Percentiles rank a stretch among this genome's conserved stretches.
Evolutionary conservation across 208 protist species (phyloP).

Genomic region (Leishmania braziliensis): DNA sequence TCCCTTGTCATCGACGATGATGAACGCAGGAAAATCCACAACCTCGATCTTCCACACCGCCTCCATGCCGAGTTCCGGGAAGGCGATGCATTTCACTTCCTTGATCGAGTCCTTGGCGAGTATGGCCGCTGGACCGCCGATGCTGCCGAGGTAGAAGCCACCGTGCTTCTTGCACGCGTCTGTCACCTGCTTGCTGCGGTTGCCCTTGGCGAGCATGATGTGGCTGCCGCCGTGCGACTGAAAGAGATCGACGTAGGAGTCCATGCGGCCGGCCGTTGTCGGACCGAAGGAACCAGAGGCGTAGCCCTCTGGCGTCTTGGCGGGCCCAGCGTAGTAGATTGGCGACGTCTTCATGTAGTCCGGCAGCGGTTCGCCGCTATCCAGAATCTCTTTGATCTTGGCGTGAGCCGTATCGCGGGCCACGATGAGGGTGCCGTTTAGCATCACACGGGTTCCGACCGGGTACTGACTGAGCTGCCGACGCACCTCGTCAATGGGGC

Average conservation of each 20-base stretch:
- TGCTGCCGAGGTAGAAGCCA: conserved; percentile 98
- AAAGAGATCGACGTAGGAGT: conserved; percentile 95
- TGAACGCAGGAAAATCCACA: conserved; percentile 97
- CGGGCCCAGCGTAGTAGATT: conserved; percentile 97
- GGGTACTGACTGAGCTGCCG: conserved; percentile 82
- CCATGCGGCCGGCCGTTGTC: conserved; percentile 97
- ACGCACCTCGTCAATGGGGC: conserved; percentile 88
- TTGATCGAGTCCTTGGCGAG: conserved; percentile 93
- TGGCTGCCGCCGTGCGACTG: conserved; percentile 91
- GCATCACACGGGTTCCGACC: conserved; percentile 90
- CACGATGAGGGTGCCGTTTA: conserved; percentile 96
- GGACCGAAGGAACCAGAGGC: conserved; percentile 97
- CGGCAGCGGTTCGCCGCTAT: conserved; percentile 83
- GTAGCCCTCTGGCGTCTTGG: conserved; percentile 94
- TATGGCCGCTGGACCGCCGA: conserved; percentile 96
- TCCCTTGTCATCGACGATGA: conserved; percentile 98
- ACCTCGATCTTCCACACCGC: conserved; percentile 96
- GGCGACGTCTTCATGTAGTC: conserved; percentile 95
- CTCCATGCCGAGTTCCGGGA: conserved; percentile 93
- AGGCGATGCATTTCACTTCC: conserved; percentile 93
- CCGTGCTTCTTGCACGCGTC: conserved; percentile 96
- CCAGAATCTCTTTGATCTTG: conserved; percentile 91
- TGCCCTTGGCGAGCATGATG: conserved; percentile 96
- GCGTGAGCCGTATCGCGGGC: conserved; percentile 98
- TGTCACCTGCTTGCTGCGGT: conserved; percentile 93